Percentiles rank a stretch among this genome's conserved stretches.
Evolutionary conservation across 164 flowering plant species (phyloP).

Genomic region (Kalanchoe fedtschenkoi): DNA sequence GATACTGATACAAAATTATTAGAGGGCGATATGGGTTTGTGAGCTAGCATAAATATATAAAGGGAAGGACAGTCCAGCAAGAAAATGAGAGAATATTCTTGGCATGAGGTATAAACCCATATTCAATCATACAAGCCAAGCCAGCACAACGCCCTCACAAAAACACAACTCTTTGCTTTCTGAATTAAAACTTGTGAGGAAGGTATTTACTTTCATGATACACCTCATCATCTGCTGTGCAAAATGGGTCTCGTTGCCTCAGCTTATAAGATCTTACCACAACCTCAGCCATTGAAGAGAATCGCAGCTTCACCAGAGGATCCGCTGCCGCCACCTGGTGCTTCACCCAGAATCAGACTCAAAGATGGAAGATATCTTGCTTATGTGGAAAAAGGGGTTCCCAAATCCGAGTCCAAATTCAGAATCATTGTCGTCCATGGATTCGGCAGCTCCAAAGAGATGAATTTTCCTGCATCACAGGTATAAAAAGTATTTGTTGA

Average conservation of each 20-base stretch:
- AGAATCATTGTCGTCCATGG: slow-evolving; percentile 42
- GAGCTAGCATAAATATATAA: background rate
- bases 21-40: too few relatives aligned
- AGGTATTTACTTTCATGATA: background rate
- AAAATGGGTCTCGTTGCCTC: slow-evolving; percentile 2
- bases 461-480: slow-evolving; percentile 16
- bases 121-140: background rate
- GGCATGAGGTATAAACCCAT: background rate
- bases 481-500: slow-evolving; percentile 10
- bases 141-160: background rate
- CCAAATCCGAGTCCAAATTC: slow-evolving; percentile 36
- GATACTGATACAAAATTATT: too few relatives aligned
- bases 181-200: background rate
- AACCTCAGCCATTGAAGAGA: background rate
- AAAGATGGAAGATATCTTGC: slow-evolving; percentile 56
- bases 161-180: background rate
- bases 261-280: background rate
- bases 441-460: slow-evolving; percentile 24
- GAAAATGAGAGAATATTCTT: background rate
- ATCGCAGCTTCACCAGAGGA: background rate
- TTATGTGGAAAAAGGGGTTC: slow-evolving; percentile 40
- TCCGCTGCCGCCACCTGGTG: slow-evolving; percentile 24
- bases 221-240: background rate
- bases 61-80: background rate
- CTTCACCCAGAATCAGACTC: slow-evolving; percentile 43